phyloP scores from a whole-genome alignment of 805 yeast species.

The Phaffomyces opuntiae region DNA sequence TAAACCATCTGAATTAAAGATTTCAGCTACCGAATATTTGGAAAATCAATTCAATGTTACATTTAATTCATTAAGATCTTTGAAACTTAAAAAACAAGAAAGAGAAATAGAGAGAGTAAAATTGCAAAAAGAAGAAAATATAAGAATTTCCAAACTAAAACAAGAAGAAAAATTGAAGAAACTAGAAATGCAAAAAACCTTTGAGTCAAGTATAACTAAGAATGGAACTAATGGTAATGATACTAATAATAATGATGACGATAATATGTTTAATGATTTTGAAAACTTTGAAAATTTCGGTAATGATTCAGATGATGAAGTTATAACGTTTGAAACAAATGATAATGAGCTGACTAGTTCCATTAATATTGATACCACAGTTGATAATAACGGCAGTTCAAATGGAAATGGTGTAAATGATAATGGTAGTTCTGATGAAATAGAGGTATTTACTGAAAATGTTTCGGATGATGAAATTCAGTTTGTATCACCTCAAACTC shows the following conservation, averaged over 20 bases:
- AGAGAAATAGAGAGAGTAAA: conserved; percentile 21
- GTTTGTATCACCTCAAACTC: neutral
- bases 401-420: too few species aligned
- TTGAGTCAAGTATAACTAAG: neutral
- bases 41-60: conserved; percentile 28
- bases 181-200: neutral
- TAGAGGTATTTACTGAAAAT: neutral
- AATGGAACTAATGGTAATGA: neutral
- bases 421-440: neutral
- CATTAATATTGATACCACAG: too few species aligned
- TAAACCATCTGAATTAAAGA: conserved; percentile 2
- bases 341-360: conserved; percentile 6
- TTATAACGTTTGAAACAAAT: conserved; percentile 13
- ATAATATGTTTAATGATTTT: conserved; percentile 23
- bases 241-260: neutral
- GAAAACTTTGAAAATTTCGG: conserved; percentile 27
- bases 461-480: neutral
- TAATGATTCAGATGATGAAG: conserved; percentile 16
- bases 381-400: neutral
- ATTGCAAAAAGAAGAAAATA: conserved; percentile 10
- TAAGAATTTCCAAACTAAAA: conserved; percentile 6
- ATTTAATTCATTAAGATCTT: conserved; percentile 23
- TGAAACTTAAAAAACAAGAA: conserved; percentile 27
- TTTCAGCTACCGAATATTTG: conserved; percentile 22
- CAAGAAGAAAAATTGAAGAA: neutral